Percentiles rank a stretch among this genome's conserved stretches.
These are phyloP conservation scores for Colletotrichum neosansevieriae DNA, from an alignment of 2,329 filamentous ascomycete species.

Conservation along the genomic window DNA sequence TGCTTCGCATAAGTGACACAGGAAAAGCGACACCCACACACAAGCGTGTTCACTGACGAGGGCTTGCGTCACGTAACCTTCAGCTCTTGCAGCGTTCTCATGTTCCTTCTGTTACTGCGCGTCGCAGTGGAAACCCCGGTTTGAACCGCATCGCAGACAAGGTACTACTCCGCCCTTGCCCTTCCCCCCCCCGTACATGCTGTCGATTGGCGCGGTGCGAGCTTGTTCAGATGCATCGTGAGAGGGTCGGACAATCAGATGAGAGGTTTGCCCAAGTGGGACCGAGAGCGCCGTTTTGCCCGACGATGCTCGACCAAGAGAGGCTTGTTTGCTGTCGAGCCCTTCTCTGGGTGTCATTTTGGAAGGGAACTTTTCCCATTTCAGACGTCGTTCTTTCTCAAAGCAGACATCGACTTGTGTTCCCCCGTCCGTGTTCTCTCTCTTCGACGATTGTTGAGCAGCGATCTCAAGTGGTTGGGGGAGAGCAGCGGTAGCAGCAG, in stretches of 20 bases:
- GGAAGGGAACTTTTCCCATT: slow-evolving; percentile 26
- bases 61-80: slow-evolving; percentile 38
- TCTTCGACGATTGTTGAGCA: slow-evolving; percentile 21
- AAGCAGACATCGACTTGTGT: slow-evolving; percentile 21
- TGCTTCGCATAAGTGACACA: slow-evolving; percentile 15
- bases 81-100: neutral
- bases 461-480: slow-evolving; percentile 2
- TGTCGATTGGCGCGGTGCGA: neutral
- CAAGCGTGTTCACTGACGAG: slow-evolving; percentile 35
- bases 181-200: neutral
- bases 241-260: slow-evolving; percentile 33
- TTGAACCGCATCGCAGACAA: neutral
- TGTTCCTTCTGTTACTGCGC: neutral
- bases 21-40: slow-evolving; percentile 25
- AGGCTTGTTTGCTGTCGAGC: slow-evolving; percentile 13
- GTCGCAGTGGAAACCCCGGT: neutral
- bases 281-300: slow-evolving; percentile 31
- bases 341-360: slow-evolving; percentile 15
- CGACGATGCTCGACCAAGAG: neutral
- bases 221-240: slow-evolving; percentile 12
- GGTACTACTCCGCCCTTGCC: neutral
- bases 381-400: slow-evolving; percentile 21
- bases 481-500: neutral
- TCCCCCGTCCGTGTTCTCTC: neutral
- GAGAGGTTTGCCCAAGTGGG: slow-evolving; percentile 29